Evolutionary conservation across 2,329 filamentous ascomycete species (phyloP), one percentile per base, ranked within the genome.

Genomic region (Sclerotinia glacialis): DNA sequence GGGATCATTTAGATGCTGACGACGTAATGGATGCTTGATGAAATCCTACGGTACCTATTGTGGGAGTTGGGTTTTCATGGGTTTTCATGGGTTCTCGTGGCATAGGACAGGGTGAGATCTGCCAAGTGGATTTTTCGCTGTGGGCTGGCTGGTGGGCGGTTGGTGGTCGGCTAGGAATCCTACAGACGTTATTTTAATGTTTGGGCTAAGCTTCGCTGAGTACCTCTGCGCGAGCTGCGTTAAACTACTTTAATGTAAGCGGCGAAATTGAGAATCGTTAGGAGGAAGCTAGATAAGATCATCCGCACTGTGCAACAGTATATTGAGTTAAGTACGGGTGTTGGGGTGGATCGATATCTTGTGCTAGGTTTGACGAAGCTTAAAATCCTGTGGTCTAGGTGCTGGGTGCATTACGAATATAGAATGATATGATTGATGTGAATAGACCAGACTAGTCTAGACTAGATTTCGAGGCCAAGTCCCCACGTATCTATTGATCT

Each of bases 151-250:
- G 12, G 28, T 8, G 14, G 11, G 12, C 18, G 11, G 18, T 34
- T 28, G 47, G 40, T 14, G 34, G 42, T 18, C 23, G 44, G 44
- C 28, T 37, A 12, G 4, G 58, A 60, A 60, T 60, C 58, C 60
- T 53, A 23, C 62, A 47, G 62, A 58, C 62, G 52, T 65, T 65
- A 65, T 58, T 65, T 65, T 65, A 49, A 58, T 65, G 61, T 56
- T 64, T 14, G 7, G 60, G 40, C 47, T 16, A 46, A 44, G 37
- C 49, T 55, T 37, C 21, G 23, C 40, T 63, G 16, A 23, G 16
- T 12, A 37, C 14, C 14, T n/a, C 50, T 8, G 60, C 31, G 26
- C 28, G 34, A 28, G 26, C 47, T 31, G 4, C 40, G 47, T 31
- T 28, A 21, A 58, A 28, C 23, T 58, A 28, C 37, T 58, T 23